phyloP scores from a whole-genome alignment of 2,329 filamentous ascomycete species.

The Orbilia quercus region DNA sequence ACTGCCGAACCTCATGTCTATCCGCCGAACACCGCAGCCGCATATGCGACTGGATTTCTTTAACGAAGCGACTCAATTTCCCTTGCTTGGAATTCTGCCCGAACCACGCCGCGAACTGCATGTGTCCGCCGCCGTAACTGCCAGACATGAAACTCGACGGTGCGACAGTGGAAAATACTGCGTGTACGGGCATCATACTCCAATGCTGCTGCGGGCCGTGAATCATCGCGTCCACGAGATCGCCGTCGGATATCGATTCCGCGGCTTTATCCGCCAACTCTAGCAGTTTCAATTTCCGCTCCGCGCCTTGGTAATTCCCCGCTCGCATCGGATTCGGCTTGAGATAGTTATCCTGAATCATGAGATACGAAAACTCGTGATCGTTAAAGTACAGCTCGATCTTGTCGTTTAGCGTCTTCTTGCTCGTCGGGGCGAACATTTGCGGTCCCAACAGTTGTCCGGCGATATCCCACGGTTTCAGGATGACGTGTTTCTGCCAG shows the following conservation, averaged over 20 bases:
- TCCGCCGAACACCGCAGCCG: constrained; percentile 89
- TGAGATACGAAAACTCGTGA: constrained; percentile 95
- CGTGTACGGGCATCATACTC: constrained; percentile 97
- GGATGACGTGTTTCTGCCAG: constrained; percentile 96
- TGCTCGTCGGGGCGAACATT: constrained; percentile 84
- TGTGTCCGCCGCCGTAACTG: constrained; percentile 74
- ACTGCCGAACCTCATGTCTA: constrained; percentile 90
- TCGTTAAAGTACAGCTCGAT: constrained; percentile 99
- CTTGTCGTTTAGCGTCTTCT: constrained; percentile 92
- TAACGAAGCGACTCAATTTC: constrained; percentile 81
- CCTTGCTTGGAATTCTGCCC: constrained; percentile 91
- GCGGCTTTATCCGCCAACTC: constrained; percentile 88
- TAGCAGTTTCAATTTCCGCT: constrained; percentile 81
- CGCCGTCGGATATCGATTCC: constrained; percentile 95
- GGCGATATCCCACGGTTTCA: constrained; percentile 98
- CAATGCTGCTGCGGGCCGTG: constrained; percentile 96
- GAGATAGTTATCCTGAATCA: constrained; percentile 98
- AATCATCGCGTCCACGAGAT: constrained; percentile 96
- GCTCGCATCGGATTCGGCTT: constrained; percentile 78
- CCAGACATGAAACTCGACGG: constrained; percentile 89
- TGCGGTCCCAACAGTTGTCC: constrained; percentile 89
- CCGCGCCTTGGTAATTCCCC: constrained; percentile 71
- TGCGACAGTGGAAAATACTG: constrained; percentile 91
- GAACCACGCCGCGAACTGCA: constrained; percentile 86
- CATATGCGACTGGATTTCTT: constrained; percentile 98